Percentiles rank a stretch among this genome's conserved stretches.
Evolutionary conservation across 257 asterid genomes (phyloP).

Genomic region (Jasminum sambac): DNA sequence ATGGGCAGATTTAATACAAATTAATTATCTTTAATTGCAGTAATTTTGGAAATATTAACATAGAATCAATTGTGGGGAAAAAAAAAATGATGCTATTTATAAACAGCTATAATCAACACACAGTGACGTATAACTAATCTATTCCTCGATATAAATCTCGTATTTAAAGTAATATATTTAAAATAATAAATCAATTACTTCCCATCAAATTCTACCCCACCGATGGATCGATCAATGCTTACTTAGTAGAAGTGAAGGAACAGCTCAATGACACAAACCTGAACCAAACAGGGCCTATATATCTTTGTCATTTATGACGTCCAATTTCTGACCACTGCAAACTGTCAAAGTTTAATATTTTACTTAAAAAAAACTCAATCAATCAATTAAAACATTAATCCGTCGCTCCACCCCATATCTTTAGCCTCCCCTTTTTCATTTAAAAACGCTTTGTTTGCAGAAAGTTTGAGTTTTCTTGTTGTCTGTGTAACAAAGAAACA

Average conservation of each 20-base stretch:
- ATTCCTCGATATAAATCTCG: neutral
- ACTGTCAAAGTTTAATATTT: constrained; percentile 24
- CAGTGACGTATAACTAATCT: neutral
- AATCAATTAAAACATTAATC: constrained; percentile 1
- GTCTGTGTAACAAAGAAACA: constrained; percentile 30
- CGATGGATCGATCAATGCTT: no score
- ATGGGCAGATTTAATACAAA: neutral
- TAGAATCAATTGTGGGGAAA: constrained; percentile 2
- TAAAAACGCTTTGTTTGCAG: constrained; percentile 19
- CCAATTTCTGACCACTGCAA: constrained; percentile 39
- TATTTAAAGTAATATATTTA: neutral
- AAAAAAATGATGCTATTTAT: no score
- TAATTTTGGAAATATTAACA: neutral
- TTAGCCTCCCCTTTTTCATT: constrained; percentile 19
- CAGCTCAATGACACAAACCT: constrained; percentile 43
- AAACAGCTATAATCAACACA: no score
- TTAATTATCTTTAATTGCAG: neutral
- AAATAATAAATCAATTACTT: no score
- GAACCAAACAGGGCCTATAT: constrained; percentile 20
- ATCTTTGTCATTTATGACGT: constrained; percentile 45
- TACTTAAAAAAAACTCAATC: constrained; percentile 9
- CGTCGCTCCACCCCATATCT: constrained; percentile 24
- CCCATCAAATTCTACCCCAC: no score
- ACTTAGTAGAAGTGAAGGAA: no score
- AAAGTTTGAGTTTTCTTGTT: constrained; percentile 21